Evolutionary conservation across 2,329 filamentous ascomycete genomes (phyloP).

Genomic region (Orbilia ellipsospora): DNA sequence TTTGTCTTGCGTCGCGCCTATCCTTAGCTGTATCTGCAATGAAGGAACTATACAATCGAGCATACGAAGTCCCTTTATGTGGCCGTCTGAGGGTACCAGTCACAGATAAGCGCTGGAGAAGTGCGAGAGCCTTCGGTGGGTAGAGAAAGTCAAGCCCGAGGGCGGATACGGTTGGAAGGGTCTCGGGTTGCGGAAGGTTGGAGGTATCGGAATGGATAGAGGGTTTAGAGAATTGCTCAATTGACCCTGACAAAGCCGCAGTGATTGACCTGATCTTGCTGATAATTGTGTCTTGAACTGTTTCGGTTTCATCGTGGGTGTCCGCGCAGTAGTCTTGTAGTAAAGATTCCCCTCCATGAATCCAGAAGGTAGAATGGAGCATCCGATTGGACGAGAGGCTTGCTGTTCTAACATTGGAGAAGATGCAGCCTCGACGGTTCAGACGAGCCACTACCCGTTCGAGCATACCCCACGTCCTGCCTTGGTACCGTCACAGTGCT

Average conservation of each 20-base stretch:
- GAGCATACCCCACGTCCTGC: slow-evolving; percentile 64
- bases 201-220: slow-evolving; percentile 28
- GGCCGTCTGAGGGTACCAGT: slow-evolving; percentile 17
- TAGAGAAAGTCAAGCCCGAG: slow-evolving; percentile 63
- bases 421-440: slow-evolving; percentile 66
- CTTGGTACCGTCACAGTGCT: slow-evolving; percentile 33
- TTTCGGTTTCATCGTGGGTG: slow-evolving; percentile 57
- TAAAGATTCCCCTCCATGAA: slow-evolving; percentile 66
- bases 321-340: slow-evolving; percentile 22
- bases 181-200: slow-evolving; percentile 3
- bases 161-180: slow-evolving; percentile 16
- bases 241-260: slow-evolving; percentile 26
- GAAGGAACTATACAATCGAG: slow-evolving; percentile 61
- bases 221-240: slow-evolving; percentile 35
- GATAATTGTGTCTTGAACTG: slow-evolving; percentile 56
- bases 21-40: slow-evolving; percentile 53
- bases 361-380: slow-evolving; percentile 70
- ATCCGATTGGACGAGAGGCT: slow-evolving; percentile 63
- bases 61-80: slow-evolving; percentile 41
- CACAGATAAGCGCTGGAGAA: slow-evolving; percentile 60
- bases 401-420: slow-evolving; percentile 44
- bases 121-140: slow-evolving; percentile 62
- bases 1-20: slow-evolving; percentile 31
- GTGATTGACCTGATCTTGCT: slow-evolving; percentile 34
- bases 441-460: slow-evolving; percentile 67